Conservation (phyloP, 331 rosid species). For the Quercus phellos region DNA sequence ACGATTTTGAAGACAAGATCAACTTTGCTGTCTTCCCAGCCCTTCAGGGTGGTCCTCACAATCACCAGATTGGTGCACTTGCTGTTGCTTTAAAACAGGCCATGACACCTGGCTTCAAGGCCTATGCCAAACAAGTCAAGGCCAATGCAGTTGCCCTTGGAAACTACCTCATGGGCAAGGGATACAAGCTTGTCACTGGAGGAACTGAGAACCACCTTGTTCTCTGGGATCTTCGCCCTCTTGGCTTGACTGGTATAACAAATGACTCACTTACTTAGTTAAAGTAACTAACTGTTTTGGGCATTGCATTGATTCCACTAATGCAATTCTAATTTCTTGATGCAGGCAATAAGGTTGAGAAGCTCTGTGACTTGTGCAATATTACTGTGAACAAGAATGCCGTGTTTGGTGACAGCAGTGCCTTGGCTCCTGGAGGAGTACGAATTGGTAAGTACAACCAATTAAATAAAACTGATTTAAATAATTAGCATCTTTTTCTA, state of each 20-base stretch:
- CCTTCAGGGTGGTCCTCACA: slow-evolving; percentile 99
- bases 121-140: slow-evolving; percentile 91
- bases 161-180: slow-evolving; percentile 71
- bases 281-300: background rate
- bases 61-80: slow-evolving; percentile 98
- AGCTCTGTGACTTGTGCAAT: slow-evolving; percentile 76
- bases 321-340: background rate
- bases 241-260: slow-evolving; percentile 90
- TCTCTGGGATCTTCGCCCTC: slow-evolving; percentile 98
- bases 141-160: slow-evolving; percentile 98
- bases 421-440: slow-evolving; percentile 88
- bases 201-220: slow-evolving; percentile 99
- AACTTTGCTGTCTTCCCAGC: slow-evolving; percentile 95
- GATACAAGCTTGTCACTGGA: slow-evolving; percentile 89
- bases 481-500: background rate
- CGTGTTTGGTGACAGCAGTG: slow-evolving; percentile 85
- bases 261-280: background rate
- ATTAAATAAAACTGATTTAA: background rate
- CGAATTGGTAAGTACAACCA: slow-evolving; percentile 50
- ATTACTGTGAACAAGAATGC: slow-evolving; percentile 85
- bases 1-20: slow-evolving; percentile 89
- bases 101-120: slow-evolving; percentile 70
- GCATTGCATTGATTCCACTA: background rate
- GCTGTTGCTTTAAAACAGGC: slow-evolving; percentile 97
- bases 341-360: slow-evolving; percentile 89